A percentile compares a stretch with the other conserved stretches of the same genome.
Conservation (phyloP, 306 rosid species). For the Oxytropis ochrocephala region DNA sequence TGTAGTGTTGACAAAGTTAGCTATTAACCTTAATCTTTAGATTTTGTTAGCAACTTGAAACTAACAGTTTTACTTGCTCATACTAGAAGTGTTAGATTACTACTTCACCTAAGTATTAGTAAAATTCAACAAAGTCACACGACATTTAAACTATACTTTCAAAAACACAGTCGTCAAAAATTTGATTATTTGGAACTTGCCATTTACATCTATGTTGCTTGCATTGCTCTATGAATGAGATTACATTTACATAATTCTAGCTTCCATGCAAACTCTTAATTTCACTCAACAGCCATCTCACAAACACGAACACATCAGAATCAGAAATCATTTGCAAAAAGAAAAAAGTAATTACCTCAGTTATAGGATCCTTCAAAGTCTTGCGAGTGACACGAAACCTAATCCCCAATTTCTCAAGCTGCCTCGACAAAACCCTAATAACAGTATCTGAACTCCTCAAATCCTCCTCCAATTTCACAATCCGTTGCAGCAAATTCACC, state of each 20-base stretch:
- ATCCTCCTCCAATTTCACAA: conserved; percentile 82
- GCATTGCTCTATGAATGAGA: neutral
- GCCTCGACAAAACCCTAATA: conserved; percentile 64
- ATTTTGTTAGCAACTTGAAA: neutral
- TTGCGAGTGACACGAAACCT: conserved; percentile 67
- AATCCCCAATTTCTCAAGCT: conserved; percentile 85
- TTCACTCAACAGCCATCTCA: neutral
- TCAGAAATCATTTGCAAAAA: neutral
- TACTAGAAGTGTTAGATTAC: neutral
- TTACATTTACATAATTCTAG: neutral
- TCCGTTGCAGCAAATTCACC: conserved; percentile 60
- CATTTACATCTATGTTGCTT: neutral
- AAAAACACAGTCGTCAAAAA: neutral
- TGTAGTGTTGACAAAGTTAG: neutral
- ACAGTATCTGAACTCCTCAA: conserved; percentile 45
- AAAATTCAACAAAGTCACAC: neutral
- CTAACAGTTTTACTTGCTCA: neutral
- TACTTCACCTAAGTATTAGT: neutral
- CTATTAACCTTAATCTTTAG: neutral
- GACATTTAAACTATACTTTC: neutral
- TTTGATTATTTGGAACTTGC: neutral
- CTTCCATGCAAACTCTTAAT: neutral
- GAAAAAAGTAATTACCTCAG: conserved; percentile 50
- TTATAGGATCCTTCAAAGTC: conserved; percentile 63
- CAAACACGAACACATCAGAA: neutral